Evolutionary conservation across 257 asterid genomes (phyloP).

Genomic region (Solanum tarijense): DNA sequence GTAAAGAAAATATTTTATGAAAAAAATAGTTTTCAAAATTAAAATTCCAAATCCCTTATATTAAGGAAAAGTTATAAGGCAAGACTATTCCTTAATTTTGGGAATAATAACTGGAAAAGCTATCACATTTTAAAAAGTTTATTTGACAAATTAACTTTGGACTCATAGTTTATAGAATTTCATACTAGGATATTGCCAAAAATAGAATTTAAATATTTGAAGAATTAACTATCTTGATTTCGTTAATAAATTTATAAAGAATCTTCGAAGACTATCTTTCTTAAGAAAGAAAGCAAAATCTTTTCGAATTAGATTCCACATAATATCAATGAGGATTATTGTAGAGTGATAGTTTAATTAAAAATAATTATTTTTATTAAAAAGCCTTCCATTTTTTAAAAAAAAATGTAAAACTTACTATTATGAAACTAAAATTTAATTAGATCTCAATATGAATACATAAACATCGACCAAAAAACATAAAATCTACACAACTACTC

Average conservation of each 20-base stretch:
- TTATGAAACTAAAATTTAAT: too few species aligned
- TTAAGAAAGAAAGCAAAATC: background rate
- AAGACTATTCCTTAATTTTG: conserved; percentile 9
- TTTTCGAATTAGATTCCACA: background rate
- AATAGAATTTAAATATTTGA: background rate
- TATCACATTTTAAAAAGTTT: conserved; percentile 5
- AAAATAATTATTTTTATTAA: background rate
- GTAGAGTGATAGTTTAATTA: background rate
- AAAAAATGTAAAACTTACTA: background rate
- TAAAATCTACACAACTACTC: background rate
- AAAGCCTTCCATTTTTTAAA: background rate
- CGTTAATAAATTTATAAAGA: background rate
- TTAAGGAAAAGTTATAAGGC: conserved; percentile 16
- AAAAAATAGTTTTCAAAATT: background rate
- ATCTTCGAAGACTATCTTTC: background rate
- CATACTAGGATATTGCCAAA: background rate
- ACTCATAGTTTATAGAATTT: background rate
- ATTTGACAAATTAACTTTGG: background rate
- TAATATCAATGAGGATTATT: background rate
- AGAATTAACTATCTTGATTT: background rate
- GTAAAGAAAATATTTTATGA: background rate
- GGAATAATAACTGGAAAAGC: conserved; percentile 18
- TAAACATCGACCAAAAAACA: background rate
- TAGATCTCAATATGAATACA: too few species aligned
- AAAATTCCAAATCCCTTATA: conserved; percentile 15